phyloP scores from a whole-genome alignment of 805 yeast genomes.

The Starmerella floricola region DNA sequence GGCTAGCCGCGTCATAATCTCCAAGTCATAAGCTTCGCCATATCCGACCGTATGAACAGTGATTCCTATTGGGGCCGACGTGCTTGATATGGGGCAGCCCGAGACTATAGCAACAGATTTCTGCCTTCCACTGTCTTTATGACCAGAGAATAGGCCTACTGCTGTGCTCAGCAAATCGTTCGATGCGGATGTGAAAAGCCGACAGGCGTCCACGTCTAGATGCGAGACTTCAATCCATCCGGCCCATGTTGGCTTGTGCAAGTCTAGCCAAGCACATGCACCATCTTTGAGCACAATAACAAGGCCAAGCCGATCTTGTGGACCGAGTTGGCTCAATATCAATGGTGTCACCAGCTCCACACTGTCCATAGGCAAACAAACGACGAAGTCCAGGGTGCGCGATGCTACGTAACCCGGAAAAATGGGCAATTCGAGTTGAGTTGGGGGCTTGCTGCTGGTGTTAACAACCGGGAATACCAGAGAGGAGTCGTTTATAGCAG shows the following conservation, averaged over 20 bases:
- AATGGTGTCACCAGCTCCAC: slow-evolving; percentile 1
- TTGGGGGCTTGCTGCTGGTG: background rate
- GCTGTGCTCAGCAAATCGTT: slow-evolving; percentile 7
- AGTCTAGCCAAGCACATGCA: slow-evolving; percentile 3
- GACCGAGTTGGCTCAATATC: slow-evolving; percentile 6
- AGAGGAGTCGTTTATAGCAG: slow-evolving; percentile 3
- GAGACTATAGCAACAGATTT: slow-evolving; percentile 6
- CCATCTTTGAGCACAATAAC: slow-evolving; percentile 5
- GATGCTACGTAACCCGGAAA: background rate
- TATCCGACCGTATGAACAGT: slow-evolving; percentile 8
- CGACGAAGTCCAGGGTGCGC: slow-evolving; percentile 1
- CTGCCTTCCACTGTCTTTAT: background rate
- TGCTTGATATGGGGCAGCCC: slow-evolving; percentile 4
- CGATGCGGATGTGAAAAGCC: background rate
- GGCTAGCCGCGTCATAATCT: slow-evolving; percentile 1
- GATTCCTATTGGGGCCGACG: background rate
- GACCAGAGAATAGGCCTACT: background rate
- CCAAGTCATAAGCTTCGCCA: slow-evolving; percentile 5
- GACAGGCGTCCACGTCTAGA: background rate
- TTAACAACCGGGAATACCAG: slow-evolving; percentile 5
- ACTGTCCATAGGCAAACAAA: slow-evolving; percentile 9
- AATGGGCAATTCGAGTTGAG: background rate
- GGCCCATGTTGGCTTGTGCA: slow-evolving; percentile 12
- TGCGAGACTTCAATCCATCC: slow-evolving; percentile 6
- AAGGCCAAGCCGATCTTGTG: slow-evolving; percentile 14